Base-by-base conservation (phyloP, 768 basidiomycete genomes). In the Trametes meyenii region DNA sequence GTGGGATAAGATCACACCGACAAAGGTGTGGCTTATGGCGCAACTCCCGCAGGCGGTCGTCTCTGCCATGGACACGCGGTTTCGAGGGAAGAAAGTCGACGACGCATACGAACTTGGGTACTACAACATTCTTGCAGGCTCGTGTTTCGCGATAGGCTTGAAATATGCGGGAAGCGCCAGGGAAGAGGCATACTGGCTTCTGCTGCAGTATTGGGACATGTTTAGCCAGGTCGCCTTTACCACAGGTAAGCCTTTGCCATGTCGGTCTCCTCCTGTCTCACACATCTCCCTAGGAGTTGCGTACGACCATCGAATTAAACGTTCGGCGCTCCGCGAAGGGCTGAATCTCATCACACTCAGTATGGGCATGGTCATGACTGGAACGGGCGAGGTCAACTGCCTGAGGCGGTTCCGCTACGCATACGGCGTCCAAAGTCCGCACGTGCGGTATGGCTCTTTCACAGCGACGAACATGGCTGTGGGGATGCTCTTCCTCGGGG, bases 101-200 rank as follows among this genome's bases (percentile, higher is more conserved):
- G 87, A 91, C 59, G 83, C 89, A 14, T 81, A 88, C 65, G 94
- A 98, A 69, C 73, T 97, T 55, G 96, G 95, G 0, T 92, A 95
- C 74, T 92, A 91, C 75, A 90, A 96, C 71, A 90, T 98, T 62
- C 75, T 96, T 36, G 88, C 95, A 1, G 96, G 93, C 2, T 89
- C 88, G 58, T 98, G 96, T 74, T 95, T 98, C 65, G 92, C 86
- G 2, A 82, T 98, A 40, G 95, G 89, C 11, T 77, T 99, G 61
- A 98, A 96, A 72, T 97, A 87, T 67, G 96, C 96, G 3, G 96
- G 97, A 5, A 96, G 94, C 1, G 96, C 95, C 0, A 82, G 90
- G 19, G 90, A 94, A 60, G 88, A 94, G 65, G 96, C 96, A 1
- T 94, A 97, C 70, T 77, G 83, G 46, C 82, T 92, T 71, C 81